Evolutionary conservation across 192 early-diverging fungal species (phyloP).

Genomic region (Paraglomus occultum): DNA sequence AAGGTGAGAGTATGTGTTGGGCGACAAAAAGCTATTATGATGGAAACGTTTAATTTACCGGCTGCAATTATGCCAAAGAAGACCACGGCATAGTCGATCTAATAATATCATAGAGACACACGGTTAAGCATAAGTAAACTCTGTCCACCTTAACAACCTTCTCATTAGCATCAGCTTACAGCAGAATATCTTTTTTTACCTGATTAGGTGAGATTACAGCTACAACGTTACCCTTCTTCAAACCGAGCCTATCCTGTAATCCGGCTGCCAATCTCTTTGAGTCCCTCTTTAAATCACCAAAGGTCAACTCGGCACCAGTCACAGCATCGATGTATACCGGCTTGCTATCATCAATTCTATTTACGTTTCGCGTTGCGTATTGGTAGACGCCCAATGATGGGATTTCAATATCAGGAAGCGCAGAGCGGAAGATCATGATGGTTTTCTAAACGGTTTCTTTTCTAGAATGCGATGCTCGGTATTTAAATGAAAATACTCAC

Average conservation of each 20-base stretch:
- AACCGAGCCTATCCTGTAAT: conserved; percentile 47
- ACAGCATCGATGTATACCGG: conserved; percentile 46
- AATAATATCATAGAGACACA: background rate
- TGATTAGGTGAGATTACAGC: conserved; percentile 72
- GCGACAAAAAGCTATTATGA: background rate
- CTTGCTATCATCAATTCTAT: conserved; percentile 37
- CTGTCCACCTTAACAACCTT: too few species aligned
- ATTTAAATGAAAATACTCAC: too few species aligned
- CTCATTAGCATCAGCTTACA: too few species aligned
- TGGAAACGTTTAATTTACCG: conserved; percentile 20
- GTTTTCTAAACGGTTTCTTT: background rate
- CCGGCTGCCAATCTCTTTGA: conserved; percentile 45
- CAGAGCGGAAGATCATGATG: conserved; percentile 42
- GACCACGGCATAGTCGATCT: conserved; percentile 37
- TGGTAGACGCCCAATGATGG: conserved; percentile 45
- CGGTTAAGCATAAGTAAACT: too few species aligned
- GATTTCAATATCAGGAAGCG: conserved; percentile 36
- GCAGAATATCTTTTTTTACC: too few species aligned
- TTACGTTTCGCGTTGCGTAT: conserved; percentile 40
- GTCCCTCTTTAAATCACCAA: conserved; percentile 40
- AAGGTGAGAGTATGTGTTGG: conserved; percentile 23
- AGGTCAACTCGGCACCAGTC: conserved; percentile 36
- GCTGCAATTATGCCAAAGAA: conserved; percentile 41
- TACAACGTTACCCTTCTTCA: conserved; percentile 69
- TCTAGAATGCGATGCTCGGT: too few species aligned